Evolutionary conservation across 75 land plant genomes (phyloP), one percentile per base, ranked within the genome.

Genomic region (Chamaecyparis obtusa): DNA sequence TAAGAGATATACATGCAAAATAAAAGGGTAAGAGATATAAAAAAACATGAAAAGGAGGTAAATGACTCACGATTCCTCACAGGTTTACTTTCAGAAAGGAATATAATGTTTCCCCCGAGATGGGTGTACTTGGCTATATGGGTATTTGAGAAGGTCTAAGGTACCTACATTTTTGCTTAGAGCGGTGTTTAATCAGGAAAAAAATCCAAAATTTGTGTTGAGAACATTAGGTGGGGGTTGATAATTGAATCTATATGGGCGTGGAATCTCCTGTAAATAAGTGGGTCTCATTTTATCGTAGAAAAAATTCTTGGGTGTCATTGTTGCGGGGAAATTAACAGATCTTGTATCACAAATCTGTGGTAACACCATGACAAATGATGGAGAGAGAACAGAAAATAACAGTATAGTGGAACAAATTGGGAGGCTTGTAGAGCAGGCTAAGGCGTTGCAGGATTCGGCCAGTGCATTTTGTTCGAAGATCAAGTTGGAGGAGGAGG

Each of bases 381-480:
- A 74, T 14, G 83, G 27, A 9, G 85, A 84, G 36, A 84, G 67
- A 27, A 84, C 19, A 48, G 85, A 84, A 44, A 46, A n/a, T 33
- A 74, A 9, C 36, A 74, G 36, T 3, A 74, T 74, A 19, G 85
- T 9, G 9, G 95, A 90, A 24, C 88, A 94, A 87, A 92, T 92
- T 14, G 67, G 88, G 43, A 72, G 90, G 77, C 84, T 93, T 17
- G 76, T 92, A 69, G 95, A 95, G 79, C 88, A 83, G 86, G 96
- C 93, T 24, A 92, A 93, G 86, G 93, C 92, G 80, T 86, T 97
- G 84, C 96, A 94, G 87, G 97, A 95, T 33, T 77, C 91, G 6
- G 97, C 94, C 17, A 33, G 92, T 0, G 75, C 93, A 10, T 88
- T 93, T n/a, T 89, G 93, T 39, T 86, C 94, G 30, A 86, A 88